Conservation (phyloP, 768 basidiomycete species). For the Cystofilobasidium ferigula region DNA sequence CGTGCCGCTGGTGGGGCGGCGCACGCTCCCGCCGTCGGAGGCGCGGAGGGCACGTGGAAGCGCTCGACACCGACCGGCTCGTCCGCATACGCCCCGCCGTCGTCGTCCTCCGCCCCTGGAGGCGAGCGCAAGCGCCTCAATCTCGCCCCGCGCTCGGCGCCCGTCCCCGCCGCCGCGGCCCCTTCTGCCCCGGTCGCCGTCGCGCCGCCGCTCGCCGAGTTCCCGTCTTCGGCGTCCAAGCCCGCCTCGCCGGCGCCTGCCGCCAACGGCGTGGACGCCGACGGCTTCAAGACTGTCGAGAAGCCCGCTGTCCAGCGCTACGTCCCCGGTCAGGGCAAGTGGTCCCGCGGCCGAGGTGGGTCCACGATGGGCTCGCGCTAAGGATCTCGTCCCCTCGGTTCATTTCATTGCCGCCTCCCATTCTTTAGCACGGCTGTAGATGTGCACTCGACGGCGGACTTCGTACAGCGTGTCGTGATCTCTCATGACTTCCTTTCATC, state of each 20-base stretch:
- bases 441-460: too few species aligned
- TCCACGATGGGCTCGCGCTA: conserved; percentile 5
- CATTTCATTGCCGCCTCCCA: too few species aligned
- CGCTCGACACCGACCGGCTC: conserved; percentile 28
- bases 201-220: conserved; percentile 16
- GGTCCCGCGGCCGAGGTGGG: conserved; percentile 5
- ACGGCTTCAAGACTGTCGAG: conserved; percentile 17
- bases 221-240: conserved; percentile 22
- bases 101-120: conserved; percentile 19
- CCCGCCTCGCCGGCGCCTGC: conserved; percentile 21
- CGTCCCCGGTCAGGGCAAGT: conserved; percentile 21
- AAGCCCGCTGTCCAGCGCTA: conserved; percentile 7
- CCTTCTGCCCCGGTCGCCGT: conserved; percentile 4
- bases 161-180: conserved; percentile 21
- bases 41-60: conserved; percentile 2
- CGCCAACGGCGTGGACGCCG: conserved; percentile 24
- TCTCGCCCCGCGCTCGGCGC: conserved; percentile 26
- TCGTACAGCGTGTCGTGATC: too few species aligned
- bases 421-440: too few species aligned
- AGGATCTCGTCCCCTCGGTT: background rate
- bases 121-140: conserved; percentile 25
- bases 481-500: too few species aligned
- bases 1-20: conserved; percentile 27
- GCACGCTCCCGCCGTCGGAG: conserved; percentile 26
- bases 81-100: conserved; percentile 25